Evolutionary conservation across 208 protist species (phyloP), one percentile per base, ranked within the genome.

Genomic region (Novymonas esmeraldas): DNA sequence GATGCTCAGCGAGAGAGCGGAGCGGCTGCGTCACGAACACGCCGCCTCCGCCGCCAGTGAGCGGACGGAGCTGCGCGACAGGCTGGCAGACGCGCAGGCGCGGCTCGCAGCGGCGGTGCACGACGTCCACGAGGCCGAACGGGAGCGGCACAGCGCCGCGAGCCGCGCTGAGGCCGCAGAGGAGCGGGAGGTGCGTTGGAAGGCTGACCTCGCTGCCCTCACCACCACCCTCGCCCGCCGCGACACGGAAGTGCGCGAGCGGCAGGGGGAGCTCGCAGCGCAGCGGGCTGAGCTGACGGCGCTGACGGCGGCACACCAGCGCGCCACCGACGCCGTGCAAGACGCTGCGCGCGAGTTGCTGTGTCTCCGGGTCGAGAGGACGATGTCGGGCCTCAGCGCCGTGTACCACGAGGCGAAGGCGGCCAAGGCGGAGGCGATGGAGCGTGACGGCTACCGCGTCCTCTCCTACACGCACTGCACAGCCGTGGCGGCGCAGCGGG

Each of bases 351-450:
- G 59, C 9, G 79, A 85, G 62, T 46, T 79, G 42, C 57, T 85
- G 49, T 81, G 79, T 39, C 54, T 72, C 3, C 72, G 72, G 6
- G 80, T 82, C 7, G 80, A 85, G 69, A 55, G 66, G 18, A 58
- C 68, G 10, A 69, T 80, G 67, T 41, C 68, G 26, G 36, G 42
- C n/a, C 71, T 85, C 9, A 76, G 67, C 38, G 56, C 64, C 10
- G 6, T 64, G 5, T 82, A 80, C 62, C 66, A 75, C n/a, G 63
- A 82, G 24, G 22, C 49, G 14, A 64, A 69, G 46, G 61, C 39
- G 2, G 50, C 64, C 18, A 85, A 85, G 52, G 64, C 62, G 14
- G 76, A 79, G 41, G 22, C 76, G 52, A 36, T 85, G 49, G 51
- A 78, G 70, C 56, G 63, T 11, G 38, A 70, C 7, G 80, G 71